Conservation (phyloP, 116 monocot species). For the Trichopus zeylanicus region DNA sequence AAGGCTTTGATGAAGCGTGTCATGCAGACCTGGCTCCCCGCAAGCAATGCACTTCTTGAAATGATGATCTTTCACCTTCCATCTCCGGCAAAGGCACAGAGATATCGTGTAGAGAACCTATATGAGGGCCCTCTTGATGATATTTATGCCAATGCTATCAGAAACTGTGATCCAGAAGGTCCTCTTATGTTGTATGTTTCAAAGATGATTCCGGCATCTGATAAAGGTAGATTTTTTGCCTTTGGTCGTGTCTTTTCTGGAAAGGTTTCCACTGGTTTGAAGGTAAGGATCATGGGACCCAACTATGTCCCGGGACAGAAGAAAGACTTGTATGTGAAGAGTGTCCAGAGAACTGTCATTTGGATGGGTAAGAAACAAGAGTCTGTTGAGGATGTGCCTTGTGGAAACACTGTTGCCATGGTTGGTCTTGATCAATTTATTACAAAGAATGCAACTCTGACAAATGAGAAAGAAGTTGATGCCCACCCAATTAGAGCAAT, state of each 20-base stretch:
- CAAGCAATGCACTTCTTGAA: conserved; percentile 33
- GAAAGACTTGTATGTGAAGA: conserved; percentile 32
- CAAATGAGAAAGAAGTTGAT: conserved; percentile 38
- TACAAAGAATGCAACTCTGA: conserved; percentile 34
- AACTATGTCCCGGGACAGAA: conserved; percentile 39
- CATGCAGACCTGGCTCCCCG: conserved; percentile 40
- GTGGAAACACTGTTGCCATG: conserved; percentile 37
- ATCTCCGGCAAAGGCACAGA: conserved; percentile 30
- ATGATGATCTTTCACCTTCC: conserved; percentile 48
- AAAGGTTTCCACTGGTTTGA: conserved; percentile 32
- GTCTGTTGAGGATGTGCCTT: conserved; percentile 39
- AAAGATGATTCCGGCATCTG: conserved; percentile 39
- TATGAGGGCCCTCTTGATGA: conserved; percentile 41
- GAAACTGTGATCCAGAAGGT: conserved; percentile 34
- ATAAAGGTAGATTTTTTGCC: conserved; percentile 37
- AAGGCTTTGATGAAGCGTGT: conserved; percentile 39
- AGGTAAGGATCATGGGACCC: conserved; percentile 39
- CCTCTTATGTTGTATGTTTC: conserved; percentile 43
- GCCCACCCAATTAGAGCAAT: conserved; percentile 36
- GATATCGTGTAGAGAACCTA: conserved; percentile 35
- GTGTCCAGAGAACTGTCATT: conserved; percentile 36
- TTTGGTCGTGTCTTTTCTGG: conserved; percentile 37
- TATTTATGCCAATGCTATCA: conserved; percentile 30
- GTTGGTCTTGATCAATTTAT: conserved; percentile 37
- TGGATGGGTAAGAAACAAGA: conserved; percentile 46